A percentile compares a stretch with the other conserved stretches of the same genome.
Evolutionary conservation across 192 early-diverging fungal species (phyloP).

Genomic region (Coemansia sp.): DNA sequence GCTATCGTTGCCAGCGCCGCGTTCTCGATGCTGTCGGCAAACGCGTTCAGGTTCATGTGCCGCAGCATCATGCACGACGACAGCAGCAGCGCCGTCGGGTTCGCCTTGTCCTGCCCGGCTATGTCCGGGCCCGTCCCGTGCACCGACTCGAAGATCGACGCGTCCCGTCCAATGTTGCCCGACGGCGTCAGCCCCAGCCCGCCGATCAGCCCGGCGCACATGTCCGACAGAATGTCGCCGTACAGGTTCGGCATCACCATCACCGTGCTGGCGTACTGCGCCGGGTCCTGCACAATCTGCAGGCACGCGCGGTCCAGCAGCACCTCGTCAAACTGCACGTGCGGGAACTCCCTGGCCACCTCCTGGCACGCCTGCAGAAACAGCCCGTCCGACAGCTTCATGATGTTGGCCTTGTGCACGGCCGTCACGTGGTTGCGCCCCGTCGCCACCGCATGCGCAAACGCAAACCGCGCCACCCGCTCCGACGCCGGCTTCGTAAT

Average conservation of each 20-base stretch:
- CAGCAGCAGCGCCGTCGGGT: slow-evolving; percentile 91
- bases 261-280: slow-evolving; percentile 84
- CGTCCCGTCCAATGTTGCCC: slow-evolving; percentile 98
- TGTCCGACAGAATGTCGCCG: slow-evolving; percentile 97
- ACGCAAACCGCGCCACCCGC: slow-evolving; percentile 90
- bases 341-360: slow-evolving; percentile 87
- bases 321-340: slow-evolving; percentile 86
- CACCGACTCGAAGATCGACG: slow-evolving; percentile 95
- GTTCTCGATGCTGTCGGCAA: slow-evolving; percentile 81
- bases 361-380: slow-evolving; percentile 92
- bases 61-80: slow-evolving; percentile 97
- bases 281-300: slow-evolving; percentile 92
- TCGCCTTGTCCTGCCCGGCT: slow-evolving; percentile 93
- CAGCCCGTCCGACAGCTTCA: slow-evolving; percentile 96
- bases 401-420: slow-evolving; percentile 98
- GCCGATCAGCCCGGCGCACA: slow-evolving; percentile 97
- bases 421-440: slow-evolving; percentile 92
- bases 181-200: slow-evolving; percentile 97
- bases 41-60: slow-evolving; percentile 84
- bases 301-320: slow-evolving; percentile 94
- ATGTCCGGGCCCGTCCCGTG: slow-evolving; percentile 98
- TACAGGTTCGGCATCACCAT: slow-evolving; percentile 99
- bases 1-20: slow-evolving; percentile 95
- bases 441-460: slow-evolving; percentile 84
- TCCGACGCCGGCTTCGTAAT: slow-evolving; percentile 95